Evolutionary conservation across 805 yeast species (phyloP).

Genomic region (Yarrowia hollandica): DNA sequence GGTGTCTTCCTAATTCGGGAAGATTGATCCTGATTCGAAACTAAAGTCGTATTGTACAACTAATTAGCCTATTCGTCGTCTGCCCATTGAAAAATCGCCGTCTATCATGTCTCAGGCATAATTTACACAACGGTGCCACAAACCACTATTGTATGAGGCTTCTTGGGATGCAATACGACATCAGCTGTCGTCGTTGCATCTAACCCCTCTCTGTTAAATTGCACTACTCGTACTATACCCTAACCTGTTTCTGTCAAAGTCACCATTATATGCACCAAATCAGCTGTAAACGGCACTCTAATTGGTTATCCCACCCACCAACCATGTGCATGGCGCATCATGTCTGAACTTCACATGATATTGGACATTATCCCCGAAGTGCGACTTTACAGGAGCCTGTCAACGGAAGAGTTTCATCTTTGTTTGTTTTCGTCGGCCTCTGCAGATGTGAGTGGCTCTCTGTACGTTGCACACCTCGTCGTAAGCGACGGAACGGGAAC

Average conservation of each 20-base stretch:
- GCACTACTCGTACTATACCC: no score
- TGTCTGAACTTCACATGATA: conserved; percentile 4
- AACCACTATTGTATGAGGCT: no score
- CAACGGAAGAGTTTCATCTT: neutral
- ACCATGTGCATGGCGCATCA: neutral
- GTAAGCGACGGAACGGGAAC: conserved; percentile 4
- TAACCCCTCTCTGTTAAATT: no score
- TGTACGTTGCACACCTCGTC: neutral
- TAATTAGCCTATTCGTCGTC: neutral
- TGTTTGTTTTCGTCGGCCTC: no score
- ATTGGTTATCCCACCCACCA: conserved; percentile 4
- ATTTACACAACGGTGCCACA: no score
- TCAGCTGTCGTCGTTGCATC: no score
- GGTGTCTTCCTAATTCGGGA: conserved; percentile 6
- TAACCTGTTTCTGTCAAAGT: no score
- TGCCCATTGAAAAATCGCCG: conserved; percentile 13
- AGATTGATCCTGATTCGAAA: neutral
- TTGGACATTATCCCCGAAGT: conserved; percentile 6
- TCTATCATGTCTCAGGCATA: conserved; percentile 14
- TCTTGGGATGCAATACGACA: no score
- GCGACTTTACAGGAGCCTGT: no score
- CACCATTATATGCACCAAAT: neutral
- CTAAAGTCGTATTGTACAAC: neutral
- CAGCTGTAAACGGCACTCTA: conserved; percentile 23
- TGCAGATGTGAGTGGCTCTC: no score